Percentiles rank a stretch among this genome's conserved stretches.
phyloP scores from a whole-genome alignment of 2,329 filamentous ascomycete species.

The Sclerotinia nivalis region DNA sequence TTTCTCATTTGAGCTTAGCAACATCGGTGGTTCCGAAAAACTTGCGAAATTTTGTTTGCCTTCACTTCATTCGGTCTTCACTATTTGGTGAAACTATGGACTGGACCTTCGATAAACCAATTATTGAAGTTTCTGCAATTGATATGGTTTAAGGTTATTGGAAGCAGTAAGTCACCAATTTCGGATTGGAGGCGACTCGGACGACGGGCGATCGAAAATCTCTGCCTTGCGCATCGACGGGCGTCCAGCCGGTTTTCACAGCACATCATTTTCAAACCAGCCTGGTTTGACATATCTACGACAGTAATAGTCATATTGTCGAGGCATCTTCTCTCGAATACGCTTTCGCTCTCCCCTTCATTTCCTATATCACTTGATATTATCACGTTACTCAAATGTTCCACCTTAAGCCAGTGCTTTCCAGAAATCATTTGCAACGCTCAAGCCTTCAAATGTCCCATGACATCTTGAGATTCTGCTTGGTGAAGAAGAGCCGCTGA shows the following conservation, averaged over 20 bases:
- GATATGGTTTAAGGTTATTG: background rate
- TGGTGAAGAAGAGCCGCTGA: background rate
- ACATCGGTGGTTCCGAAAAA: background rate
- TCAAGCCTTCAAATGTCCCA: background rate
- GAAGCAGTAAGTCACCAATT: background rate
- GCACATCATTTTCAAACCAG: background rate
- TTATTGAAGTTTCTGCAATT: background rate
- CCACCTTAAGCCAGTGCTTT: constrained; percentile 4
- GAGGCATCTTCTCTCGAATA: background rate
- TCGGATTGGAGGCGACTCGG: background rate
- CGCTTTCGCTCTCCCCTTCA: background rate
- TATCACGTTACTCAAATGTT: background rate
- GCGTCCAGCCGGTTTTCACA: background rate
- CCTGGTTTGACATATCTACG: background rate
- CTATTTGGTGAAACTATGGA: background rate
- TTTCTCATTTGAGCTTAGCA: background rate
- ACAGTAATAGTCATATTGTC: background rate
- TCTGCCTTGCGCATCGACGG: background rate
- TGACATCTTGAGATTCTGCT: too few species aligned
- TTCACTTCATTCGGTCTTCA: background rate
- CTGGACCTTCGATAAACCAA: background rate
- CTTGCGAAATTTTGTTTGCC: background rate
- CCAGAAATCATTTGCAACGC: background rate
- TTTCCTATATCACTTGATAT: background rate
- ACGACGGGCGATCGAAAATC: background rate